These are phyloP conservation scores for Fusarium buharicum DNA, from an alignment of 2,329 filamentous ascomycete species.

Conservation along the genomic window DNA sequence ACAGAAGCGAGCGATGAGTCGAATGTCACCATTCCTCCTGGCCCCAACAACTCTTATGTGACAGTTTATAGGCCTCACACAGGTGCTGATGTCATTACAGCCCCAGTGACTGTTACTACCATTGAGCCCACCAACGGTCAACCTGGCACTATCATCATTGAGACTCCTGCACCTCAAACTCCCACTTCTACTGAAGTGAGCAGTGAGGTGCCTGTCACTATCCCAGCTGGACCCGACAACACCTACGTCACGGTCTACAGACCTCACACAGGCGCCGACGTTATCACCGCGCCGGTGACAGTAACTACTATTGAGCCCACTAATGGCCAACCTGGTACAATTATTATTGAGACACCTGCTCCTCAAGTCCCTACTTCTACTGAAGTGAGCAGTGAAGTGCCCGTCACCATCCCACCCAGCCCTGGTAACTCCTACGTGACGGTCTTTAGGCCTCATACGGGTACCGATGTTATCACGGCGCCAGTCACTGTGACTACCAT, in stretches of 20 bases:
- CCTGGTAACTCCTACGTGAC: slow-evolving; percentile 6
- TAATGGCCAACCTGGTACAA: slow-evolving; percentile 3
- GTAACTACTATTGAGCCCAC: slow-evolving; percentile 1
- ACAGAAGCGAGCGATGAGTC: not conserved
- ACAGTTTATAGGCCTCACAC: slow-evolving; percentile 30
- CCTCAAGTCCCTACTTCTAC: slow-evolving; percentile 1
- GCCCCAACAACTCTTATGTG: slow-evolving; percentile 22
- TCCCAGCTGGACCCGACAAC: not conserved
- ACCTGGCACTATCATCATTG: slow-evolving; percentile 27
- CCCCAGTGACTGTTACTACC: slow-evolving; percentile 25
- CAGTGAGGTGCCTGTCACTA: slow-evolving; percentile 4
- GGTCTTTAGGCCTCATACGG: slow-evolving; percentile 1
- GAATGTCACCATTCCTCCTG: slow-evolving; percentile 21
- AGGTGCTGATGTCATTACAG: slow-evolving; percentile 17
- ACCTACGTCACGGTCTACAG: slow-evolving; percentile 7
- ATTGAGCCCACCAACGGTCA: slow-evolving; percentile 15
- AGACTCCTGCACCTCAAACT: slow-evolving; percentile 15
- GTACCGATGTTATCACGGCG: not conserved
- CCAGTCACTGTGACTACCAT: slow-evolving; percentile 5
- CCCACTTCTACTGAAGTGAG: not conserved
- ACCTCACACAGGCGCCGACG: not conserved
- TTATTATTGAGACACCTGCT: slow-evolving; percentile 9
- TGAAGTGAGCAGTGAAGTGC: not conserved
- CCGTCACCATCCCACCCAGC: slow-evolving; percentile 7
- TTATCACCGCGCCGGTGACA: not conserved